Evolutionary conservation across 2,329 filamentous ascomycete genomes (phyloP), one percentile per base, ranked within the genome.

Genomic region (Berkeleyomyces rouxiae): DNA sequence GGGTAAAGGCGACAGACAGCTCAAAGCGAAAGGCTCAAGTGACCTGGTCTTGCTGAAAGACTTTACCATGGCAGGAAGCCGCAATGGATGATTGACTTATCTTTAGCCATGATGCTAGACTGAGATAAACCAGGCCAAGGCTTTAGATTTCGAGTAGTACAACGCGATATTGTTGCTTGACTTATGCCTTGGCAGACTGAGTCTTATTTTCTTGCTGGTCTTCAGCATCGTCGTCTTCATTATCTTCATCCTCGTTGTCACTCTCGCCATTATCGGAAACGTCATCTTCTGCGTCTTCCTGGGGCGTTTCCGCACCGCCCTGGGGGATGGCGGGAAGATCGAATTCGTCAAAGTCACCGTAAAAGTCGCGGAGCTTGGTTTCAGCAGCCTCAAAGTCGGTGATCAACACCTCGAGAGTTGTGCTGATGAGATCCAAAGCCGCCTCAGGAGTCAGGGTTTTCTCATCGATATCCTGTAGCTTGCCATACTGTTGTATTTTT

Each of bases 401-500:
- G 77, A 91, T 90, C 65, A 90, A 87, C 55, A 81, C 77, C 57
- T 77, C 76, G 66, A 97, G 79, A 6, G 85, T 88, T 53, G 83
- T 81, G 67, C 78, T 78, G 70, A 95, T 88, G 65, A 82, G 83
- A 66, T 80, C 74, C 43, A 96, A 77, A 69, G 86, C 90, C 58
- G 83, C 75, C 85, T 78, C 69, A 95, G 83, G 1, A 77, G 75
- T 70, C 89, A 84, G 63, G 78, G 75, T 4, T 78, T 79, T 49
- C 90, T 49, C 90, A 51, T 87, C 85, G 65, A 88, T 82, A 68
- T 92, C 90, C 74, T 91, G 89, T 69, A 82, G 79, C 70, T 87
- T 87, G 67, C 92, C 92, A 72, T 85, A 95, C 70, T 95, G 87
- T 74, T 99, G 92, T 70, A 99, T 96, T 78, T 95, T 90, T 75